Base-by-base conservation (phyloP, 108 stramenopile genomes). In the Skeletonema grethae region DNA sequence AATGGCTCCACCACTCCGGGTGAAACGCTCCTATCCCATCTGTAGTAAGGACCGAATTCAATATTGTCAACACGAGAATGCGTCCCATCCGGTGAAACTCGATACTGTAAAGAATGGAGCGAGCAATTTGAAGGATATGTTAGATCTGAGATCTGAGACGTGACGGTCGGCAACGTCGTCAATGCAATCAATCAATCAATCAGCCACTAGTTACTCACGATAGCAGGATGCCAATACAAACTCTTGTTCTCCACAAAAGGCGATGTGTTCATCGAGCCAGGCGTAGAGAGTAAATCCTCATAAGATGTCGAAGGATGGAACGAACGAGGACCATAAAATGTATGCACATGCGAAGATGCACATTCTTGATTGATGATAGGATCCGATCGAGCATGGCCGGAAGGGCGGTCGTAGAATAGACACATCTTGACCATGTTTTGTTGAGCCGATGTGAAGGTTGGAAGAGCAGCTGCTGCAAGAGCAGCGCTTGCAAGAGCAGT, bases 21-120 rank as follows among this genome's bases (percentile, higher is more conserved):
- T 3, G 11, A 57, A 7, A 65, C 65, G 20, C 50, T 57, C 24
- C 56, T 72, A 61, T 79, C 78, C 78, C 78, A 79, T 12, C 78
- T 66, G 39, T 79, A 79, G 59, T 79, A 75, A 2, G 59, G 57
- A 0, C 46, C 16, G 35, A 36, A 61, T 35, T 60, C 68, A 10
- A 69, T 34, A 25, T 60, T 32, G 59, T 61, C 48, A 18, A 69
- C 59, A 31, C 57, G 16, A 11, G 1, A 18, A 29, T 57, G 55
- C 11, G 24, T 25, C 12, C 65, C 65, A 55, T 55, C 50, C 11
- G 50, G 24, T 24, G 46, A 4, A 12, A 66, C 65, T 29, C 65
- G 55, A 13, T 66, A 66, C 46, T 48, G 46, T 15, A 39, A 60
- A 32, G 2, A 6, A 31, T 25, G n/a, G 28, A 58, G 18, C 0